phyloP scores from a whole-genome alignment of 371 early-diverging fungal species.

The Massospora cicadina region DNA sequence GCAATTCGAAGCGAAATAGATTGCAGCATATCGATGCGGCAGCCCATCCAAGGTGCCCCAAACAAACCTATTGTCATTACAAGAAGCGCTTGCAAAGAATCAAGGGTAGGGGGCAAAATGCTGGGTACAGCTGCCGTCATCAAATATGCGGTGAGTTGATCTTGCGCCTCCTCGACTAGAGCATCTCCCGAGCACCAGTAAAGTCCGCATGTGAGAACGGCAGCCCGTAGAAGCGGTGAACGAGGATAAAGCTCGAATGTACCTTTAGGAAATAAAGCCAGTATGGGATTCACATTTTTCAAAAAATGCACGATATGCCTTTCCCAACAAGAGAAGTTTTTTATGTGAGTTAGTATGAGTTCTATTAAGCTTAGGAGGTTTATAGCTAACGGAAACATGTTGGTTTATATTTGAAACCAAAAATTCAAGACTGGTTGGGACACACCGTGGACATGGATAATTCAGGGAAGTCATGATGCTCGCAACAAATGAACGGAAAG shows the following conservation, averaged over 20 bases:
- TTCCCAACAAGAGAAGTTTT: neutral
- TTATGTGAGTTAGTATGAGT: no score
- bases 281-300: neutral
- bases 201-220: neutral
- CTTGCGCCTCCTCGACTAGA: neutral
- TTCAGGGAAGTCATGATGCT: neutral
- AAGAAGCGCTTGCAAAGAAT: neutral
- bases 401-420: neutral
- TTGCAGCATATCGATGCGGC: neutral
- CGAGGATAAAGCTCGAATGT: neutral
- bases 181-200: neutral
- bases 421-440: neutral
- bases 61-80: neutral
- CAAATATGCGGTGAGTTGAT: neutral
- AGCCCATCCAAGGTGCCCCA: neutral
- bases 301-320: neutral
- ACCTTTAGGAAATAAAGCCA: neutral
- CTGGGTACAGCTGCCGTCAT: neutral
- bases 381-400: no score
- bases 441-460: neutral
- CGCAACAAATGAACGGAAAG: neutral
- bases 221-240: neutral
- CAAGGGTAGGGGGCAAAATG: neutral
- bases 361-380: no score
- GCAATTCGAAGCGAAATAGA: neutral